Conservation (phyloP, 2,329 filamentous ascomycete species). For the Aspergillus sp. region DNA sequence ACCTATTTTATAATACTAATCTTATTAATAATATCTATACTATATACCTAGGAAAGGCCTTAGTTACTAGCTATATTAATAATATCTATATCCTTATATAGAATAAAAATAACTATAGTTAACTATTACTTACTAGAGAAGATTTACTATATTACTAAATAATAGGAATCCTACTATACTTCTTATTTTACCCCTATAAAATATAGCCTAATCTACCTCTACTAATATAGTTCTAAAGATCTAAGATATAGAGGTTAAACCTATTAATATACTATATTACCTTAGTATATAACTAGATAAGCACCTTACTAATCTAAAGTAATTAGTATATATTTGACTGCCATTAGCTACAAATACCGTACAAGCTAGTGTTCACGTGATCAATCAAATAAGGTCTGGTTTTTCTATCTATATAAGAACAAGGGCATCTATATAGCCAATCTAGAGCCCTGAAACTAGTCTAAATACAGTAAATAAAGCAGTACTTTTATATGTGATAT, state of each 20-base stretch:
- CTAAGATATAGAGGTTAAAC: neutral
- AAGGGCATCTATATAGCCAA: no score
- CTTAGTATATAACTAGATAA: neutral
- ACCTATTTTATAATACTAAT: conserved; percentile 21
- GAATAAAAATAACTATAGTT: neutral
- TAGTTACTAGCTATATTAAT: neutral
- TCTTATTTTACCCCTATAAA: neutral
- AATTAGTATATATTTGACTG: no score
- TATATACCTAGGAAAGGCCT: neutral
- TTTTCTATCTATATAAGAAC: no score
- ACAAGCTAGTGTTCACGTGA: no score
- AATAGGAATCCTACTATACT: neutral
- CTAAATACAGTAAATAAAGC: no score
- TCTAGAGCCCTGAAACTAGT: no score
- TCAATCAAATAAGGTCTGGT: no score
- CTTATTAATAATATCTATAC: conserved; percentile 3
- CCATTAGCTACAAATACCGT: no score
- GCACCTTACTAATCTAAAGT: neutral
- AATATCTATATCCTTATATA: neutral
- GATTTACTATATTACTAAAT: neutral
- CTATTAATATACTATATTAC: neutral
- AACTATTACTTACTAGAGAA: neutral
- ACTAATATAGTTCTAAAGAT: neutral
- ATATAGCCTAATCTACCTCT: neutral
- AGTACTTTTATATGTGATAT: no score